Evolutionary conservation across 2,329 filamentous ascomycete genomes (phyloP).

Genomic region (Pseudocercospora macadamiae): DNA sequence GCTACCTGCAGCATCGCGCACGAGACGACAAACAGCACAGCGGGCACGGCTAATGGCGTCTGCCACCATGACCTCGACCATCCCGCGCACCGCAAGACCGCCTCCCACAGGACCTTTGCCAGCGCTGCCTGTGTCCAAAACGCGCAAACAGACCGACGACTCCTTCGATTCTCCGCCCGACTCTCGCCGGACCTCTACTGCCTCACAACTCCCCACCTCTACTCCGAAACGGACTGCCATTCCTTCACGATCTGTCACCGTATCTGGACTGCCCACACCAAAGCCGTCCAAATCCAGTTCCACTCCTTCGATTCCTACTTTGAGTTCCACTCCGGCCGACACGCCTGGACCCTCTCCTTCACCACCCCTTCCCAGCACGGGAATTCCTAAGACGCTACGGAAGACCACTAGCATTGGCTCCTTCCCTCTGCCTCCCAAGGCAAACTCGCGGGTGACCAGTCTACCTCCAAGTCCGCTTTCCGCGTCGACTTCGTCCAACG

Average conservation of each 20-base stretch:
- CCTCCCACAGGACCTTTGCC: constrained; percentile 74
- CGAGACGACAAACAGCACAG: constrained; percentile 6
- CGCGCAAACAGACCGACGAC: constrained; percentile 61
- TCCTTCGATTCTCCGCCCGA: constrained; percentile 48
- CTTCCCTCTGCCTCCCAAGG: constrained; percentile 85
- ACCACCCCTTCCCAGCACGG: constrained; percentile 16
- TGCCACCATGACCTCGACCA: constrained; percentile 44
- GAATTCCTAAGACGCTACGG: constrained; percentile 65
- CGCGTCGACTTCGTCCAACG: constrained; percentile 50
- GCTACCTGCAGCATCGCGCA: constrained; percentile 6
- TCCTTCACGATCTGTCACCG: constrained; percentile 43
- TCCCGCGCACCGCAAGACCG: constrained; percentile 60
- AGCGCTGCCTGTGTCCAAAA: constrained; percentile 72
- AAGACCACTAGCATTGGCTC: constrained; percentile 93
- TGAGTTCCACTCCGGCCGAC: constrained; percentile 46
- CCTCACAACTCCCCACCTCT: constrained; percentile 42
- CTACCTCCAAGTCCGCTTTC: constrained; percentile 60
- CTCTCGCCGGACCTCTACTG: constrained; percentile 31
- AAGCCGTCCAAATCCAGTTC: constrained; percentile 48
- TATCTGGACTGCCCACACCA: constrained; percentile 58
- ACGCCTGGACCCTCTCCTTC: constrained; percentile 18
- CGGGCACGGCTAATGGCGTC: constrained; percentile 9
- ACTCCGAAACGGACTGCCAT: constrained; percentile 35
- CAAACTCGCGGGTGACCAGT: constrained; percentile 59
- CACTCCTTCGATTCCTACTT: constrained; percentile 57